These are phyloP conservation scores for Pichia heedii DNA, from an alignment of 805 yeast species.

Conservation along the genomic window DNA sequence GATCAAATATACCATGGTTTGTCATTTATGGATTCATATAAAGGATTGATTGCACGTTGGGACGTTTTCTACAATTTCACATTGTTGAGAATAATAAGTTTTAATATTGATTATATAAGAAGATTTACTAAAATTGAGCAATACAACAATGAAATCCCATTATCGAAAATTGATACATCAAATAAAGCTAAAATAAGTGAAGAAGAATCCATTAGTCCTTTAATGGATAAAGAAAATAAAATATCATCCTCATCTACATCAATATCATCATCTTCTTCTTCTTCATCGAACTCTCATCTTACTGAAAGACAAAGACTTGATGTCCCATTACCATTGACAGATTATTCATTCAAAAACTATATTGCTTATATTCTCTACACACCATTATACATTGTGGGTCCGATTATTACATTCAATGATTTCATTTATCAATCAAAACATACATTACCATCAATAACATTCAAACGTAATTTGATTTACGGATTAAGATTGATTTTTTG, in stretches of 20 bases:
- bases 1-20: slow-evolving; percentile 35
- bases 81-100: slow-evolving; percentile 74
- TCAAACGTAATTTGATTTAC: slow-evolving; percentile 47
- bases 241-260: background rate
- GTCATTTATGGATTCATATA: slow-evolving; percentile 52
- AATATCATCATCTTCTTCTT: background rate
- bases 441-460: slow-evolving; percentile 50
- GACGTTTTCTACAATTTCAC: slow-evolving; percentile 93
- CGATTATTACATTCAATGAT: slow-evolving; percentile 88
- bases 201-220: slow-evolving; percentile 5
- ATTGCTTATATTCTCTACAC: slow-evolving; percentile 73
- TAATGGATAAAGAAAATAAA: no score
- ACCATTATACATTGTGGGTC: slow-evolving; percentile 93
- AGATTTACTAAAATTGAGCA: slow-evolving; percentile 19
- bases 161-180: background rate
- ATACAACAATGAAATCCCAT: slow-evolving; percentile 4
- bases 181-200: slow-evolving; percentile 14
- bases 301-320: slow-evolving; percentile 59
- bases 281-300: slow-evolving; percentile 13
- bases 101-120: slow-evolving; percentile 64
- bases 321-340: slow-evolving; percentile 50
- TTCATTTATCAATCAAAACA: slow-evolving; percentile 63
- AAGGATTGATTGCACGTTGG: slow-evolving; percentile 85
- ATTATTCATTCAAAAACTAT: slow-evolving; percentile 58
- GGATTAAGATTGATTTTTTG: slow-evolving; percentile 64